phyloP scores from a whole-genome alignment of 306 rosid genomes.

The Lotus japonicus region DNA sequence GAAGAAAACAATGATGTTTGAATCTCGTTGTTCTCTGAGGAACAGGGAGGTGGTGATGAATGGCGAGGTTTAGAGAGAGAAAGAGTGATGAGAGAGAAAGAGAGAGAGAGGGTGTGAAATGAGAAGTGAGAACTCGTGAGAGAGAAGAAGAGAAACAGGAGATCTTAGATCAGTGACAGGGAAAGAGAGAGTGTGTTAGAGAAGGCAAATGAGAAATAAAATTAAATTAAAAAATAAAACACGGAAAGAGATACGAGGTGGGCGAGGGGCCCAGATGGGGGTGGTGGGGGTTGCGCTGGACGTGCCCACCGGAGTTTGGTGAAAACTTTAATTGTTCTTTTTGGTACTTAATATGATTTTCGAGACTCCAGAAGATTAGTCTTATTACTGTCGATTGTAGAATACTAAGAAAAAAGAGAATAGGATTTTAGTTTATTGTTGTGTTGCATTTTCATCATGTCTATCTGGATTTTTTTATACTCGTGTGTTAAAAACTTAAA shows the following conservation, averaged over 20 bases:
- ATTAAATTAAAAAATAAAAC: background rate
- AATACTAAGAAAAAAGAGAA: no score
- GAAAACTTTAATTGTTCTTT: background rate
- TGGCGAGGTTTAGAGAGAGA: background rate
- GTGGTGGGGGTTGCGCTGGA: slow-evolving; percentile 30
- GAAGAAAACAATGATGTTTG: no score
- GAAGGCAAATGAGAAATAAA: background rate
- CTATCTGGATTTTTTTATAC: no score
- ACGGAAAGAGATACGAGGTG: background rate
- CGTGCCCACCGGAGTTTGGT: slow-evolving; percentile 36
- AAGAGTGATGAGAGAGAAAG: background rate
- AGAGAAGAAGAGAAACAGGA: slow-evolving; percentile 29
- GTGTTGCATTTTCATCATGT: no score
- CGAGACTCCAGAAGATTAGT: no score
- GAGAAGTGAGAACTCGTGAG: background rate
- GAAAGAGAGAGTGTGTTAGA: background rate
- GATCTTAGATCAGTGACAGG: slow-evolving; percentile 4
- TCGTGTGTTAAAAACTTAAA: no score
- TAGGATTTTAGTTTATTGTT: no score
- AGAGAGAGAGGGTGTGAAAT: slow-evolving; percentile 16
- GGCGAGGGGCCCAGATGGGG: slow-evolving; percentile 33
- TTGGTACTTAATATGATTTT: no score
- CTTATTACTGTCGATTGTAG: no score
- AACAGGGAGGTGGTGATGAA: slow-evolving; percentile 23
- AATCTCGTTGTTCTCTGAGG: slow-evolving; percentile 3